Evolutionary conservation across 306 rosid species (phyloP).

Genomic region (Gastrolobium villosum): DNA sequence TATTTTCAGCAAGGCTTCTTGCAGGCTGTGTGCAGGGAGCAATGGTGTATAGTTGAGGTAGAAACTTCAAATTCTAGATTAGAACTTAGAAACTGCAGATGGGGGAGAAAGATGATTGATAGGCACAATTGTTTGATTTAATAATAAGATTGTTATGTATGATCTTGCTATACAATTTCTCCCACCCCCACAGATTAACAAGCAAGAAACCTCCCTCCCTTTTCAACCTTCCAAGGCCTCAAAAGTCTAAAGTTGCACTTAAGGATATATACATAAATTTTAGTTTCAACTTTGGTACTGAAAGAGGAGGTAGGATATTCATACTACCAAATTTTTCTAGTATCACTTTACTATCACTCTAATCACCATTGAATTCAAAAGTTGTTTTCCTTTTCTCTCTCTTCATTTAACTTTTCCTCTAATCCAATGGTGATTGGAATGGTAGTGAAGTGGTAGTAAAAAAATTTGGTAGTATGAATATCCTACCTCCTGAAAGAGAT

Average conservation of each 20-base stretch:
- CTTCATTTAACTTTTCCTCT: too few species aligned
- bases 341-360: too few species aligned
- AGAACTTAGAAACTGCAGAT: neutral
- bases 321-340: too few species aligned
- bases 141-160: neutral
- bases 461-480: too few species aligned
- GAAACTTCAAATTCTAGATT: neutral
- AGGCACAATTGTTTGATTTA: neutral
- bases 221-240: neutral
- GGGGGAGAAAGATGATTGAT: neutral
- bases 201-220: neutral
- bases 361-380: too few species aligned
- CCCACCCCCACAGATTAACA: neutral
- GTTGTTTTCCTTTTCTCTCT: too few species aligned
- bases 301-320: too few species aligned
- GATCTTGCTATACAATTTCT: neutral
- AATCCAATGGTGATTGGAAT: too few species aligned
- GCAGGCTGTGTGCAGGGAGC: neutral
- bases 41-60: neutral
- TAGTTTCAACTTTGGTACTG: neutral
- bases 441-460: too few species aligned
- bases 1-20: neutral
- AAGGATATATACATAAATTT: neutral
- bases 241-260: slow-evolving; percentile 1
- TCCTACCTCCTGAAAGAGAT: neutral